Base-by-base conservation (phyloP, 257 asterid species). In the Linderniella brevidens region DNA sequence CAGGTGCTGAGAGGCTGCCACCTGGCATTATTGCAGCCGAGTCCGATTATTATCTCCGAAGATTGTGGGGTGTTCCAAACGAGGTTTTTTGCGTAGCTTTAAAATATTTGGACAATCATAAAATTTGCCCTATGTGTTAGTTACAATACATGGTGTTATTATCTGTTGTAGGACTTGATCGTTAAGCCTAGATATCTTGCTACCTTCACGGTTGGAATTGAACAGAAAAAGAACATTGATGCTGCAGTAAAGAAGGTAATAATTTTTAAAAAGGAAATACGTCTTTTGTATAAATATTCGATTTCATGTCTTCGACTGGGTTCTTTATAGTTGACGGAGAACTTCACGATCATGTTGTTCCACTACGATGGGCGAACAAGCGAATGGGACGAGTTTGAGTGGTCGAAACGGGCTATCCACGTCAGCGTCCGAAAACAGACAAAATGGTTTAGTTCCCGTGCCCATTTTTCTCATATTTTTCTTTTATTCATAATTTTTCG, bases 381-480 rank as follows among this genome's bases (percentile, higher is more conserved):
- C 49, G 86, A 79, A 67, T 79, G 92, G 92, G 83, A 73, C 49
- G 75, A 76, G 65, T 77, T 73, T 56, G 86, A 76, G 71, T 79
- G 92, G 82, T 79, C 92, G 41, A 63, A 65, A 61, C 62, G 67
- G 40, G 86, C 86, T 36, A 79, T 79, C 65, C 86, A 76, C 55
- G 76, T 79, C 50, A 73, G 80, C 18, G 70, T 37, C 11, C 63
- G 47, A 52, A 76, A 69, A 64, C 92, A 79, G 56, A 71, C 86
- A 19, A 79, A 76, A 73, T 79, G 86, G 86, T 73, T 61, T n/a
- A 55, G 43, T 10, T 39, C 15, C 13, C 9, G 9, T 39, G 13
- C 13, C 40, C 8, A 55, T 78, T 83, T n/a, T n/a, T n/a, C n/a
- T n/a, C n/a, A n/a, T n/a, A n/a, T n/a, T n/a, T n/a, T n/a, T n/a